A percentile compares a stretch with the other conserved stretches of the same genome.
These are phyloP conservation scores for Salvia hispanica DNA, from an alignment of 257 asterid species.

Conservation along the genomic window DNA sequence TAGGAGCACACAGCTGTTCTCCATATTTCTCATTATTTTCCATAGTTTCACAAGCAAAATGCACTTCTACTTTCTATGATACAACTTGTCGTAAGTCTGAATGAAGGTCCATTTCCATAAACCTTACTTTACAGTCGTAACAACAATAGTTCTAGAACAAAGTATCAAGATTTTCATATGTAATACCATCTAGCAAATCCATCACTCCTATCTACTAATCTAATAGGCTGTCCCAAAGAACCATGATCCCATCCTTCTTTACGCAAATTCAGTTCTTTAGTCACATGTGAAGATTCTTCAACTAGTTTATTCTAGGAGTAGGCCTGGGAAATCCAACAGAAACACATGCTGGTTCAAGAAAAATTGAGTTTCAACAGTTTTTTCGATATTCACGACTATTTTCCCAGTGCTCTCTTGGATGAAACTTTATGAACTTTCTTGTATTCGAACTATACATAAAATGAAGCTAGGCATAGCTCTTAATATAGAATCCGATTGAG, in stretches of 20 bases:
- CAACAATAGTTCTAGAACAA: not conserved
- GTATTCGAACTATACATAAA: no score
- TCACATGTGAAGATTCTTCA: constrained; percentile 17
- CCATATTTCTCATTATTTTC: not conserved
- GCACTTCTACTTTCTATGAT: not conserved
- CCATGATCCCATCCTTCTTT: constrained; percentile 10
- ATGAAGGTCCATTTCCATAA: not conserved
- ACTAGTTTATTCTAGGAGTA: constrained; percentile 15
- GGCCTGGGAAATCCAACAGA: not conserved
- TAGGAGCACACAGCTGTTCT: not conserved
- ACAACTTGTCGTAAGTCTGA: not conserved
- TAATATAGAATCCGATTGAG: not conserved
- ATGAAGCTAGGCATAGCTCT: not conserved
- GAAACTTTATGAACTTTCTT: constrained; percentile 14
- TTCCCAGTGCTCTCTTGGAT: constrained; percentile 1
- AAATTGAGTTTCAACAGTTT: not conserved
- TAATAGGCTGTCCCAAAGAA: not conserved
- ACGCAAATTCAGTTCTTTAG: constrained; percentile 8
- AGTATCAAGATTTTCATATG: constrained; percentile 2
- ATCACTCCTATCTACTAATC: constrained; percentile 1
- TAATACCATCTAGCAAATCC: not conserved
- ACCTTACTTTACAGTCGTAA: constrained; percentile 7
- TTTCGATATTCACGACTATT: not conserved
- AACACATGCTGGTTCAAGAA: not conserved
- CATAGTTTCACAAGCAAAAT: not conserved